Evolutionary conservation across 345 rosid genomes (phyloP).

Genomic region (Cardamine resedifolia): DNA sequence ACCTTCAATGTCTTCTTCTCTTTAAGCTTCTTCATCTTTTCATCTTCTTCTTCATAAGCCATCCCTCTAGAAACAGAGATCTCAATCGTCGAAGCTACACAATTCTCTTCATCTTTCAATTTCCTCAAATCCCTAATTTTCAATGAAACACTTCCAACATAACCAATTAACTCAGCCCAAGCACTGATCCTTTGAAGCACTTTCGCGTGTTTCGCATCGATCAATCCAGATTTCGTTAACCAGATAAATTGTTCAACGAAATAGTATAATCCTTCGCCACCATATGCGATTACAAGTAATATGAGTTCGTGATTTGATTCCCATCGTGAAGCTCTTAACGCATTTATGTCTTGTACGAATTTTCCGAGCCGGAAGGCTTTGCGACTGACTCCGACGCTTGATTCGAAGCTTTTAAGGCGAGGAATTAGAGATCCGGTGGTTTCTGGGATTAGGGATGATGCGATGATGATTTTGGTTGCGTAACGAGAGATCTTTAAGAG

Average conservation of each 20-base stretch:
- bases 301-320: slow-evolving; percentile 46
- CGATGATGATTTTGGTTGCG: slow-evolving; percentile 77
- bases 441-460: slow-evolving; percentile 62
- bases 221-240: slow-evolving; percentile 81
- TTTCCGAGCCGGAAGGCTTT: slow-evolving; percentile 95
- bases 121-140: slow-evolving; percentile 73
- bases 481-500: slow-evolving; percentile 86
- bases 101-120: slow-evolving; percentile 51
- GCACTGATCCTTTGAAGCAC: slow-evolving; percentile 66
- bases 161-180: slow-evolving; percentile 79
- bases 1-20: slow-evolving; percentile 74
- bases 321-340: slow-evolving; percentile 52
- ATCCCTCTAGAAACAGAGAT: slow-evolving; percentile 55
- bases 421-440: slow-evolving; percentile 38
- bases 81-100: slow-evolving; percentile 53
- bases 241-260: slow-evolving; percentile 86
- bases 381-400: slow-evolving; percentile 93
- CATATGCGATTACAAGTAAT: slow-evolving; percentile 52
- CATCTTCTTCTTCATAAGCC: slow-evolving; percentile 45
- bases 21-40: slow-evolving; percentile 53
- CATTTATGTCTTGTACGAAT: slow-evolving; percentile 84
- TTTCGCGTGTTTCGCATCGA: slow-evolving; percentile 54
- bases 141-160: slow-evolving; percentile 63
- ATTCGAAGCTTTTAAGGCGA: slow-evolving; percentile 77
- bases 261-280: slow-evolving; percentile 83